Conservation (phyloP, 768 basidiomycete genomes). For the Mycena rebaudengoi region DNA sequence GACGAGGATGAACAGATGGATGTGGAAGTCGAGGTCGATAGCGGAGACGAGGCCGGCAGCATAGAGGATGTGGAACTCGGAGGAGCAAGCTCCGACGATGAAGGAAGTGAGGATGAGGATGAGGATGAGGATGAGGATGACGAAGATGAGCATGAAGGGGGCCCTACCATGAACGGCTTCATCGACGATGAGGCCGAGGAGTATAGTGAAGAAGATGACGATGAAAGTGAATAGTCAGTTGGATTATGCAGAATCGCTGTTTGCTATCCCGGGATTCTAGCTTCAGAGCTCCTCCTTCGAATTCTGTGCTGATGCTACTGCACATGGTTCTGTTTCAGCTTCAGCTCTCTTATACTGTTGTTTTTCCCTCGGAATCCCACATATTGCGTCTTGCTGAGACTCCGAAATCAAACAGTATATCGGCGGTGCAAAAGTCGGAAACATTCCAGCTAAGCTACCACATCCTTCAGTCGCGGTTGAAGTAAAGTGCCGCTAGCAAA, state of each 20-base stretch:
- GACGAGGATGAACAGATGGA: conserved; percentile 68
- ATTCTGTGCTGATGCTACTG: not conserved
- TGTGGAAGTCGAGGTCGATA: conserved; percentile 67
- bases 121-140: conserved; percentile 53
- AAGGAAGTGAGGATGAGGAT: conserved; percentile 56
- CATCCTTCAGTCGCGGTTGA: too few species aligned
- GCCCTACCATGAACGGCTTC: conserved; percentile 54
- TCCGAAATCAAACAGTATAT: too few species aligned
- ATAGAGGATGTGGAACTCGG: conserved; percentile 83
- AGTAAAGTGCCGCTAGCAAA: too few species aligned
- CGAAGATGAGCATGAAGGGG: conserved; percentile 53
- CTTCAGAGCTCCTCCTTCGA: conserved; percentile 15
- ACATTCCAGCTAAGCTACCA: too few species aligned
- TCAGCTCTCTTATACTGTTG: not conserved
- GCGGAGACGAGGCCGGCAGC: conserved; percentile 74
- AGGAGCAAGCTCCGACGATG: conserved; percentile 64
- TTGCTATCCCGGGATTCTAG: conserved; percentile 20
- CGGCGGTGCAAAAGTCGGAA: too few species aligned
- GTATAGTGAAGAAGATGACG: conserved; percentile 60
- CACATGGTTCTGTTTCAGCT: conserved; percentile 6
- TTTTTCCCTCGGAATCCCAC: too few species aligned
- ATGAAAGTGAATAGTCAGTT: conserved; percentile 64
- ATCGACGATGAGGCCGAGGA: conserved; percentile 73
- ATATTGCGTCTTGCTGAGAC: too few species aligned
- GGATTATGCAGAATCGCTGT: conserved; percentile 42